These are phyloP conservation scores for Pseudocercospora fuligena DNA, from an alignment of 2,329 filamentous ascomycete species.

Conservation along the genomic window DNA sequence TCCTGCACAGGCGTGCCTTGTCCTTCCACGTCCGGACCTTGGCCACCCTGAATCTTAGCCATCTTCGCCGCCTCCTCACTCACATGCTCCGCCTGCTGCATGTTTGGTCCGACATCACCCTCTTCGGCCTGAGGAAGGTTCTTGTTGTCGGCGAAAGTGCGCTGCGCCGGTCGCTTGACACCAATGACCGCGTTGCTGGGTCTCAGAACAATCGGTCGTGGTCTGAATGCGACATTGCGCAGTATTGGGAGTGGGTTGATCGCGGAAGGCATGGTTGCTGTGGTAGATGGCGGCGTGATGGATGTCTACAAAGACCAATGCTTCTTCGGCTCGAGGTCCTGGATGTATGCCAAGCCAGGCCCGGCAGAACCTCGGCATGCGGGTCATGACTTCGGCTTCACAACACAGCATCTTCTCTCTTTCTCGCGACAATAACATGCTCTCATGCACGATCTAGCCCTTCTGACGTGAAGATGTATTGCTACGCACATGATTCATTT, in stretches of 20 bases:
- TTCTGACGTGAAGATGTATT: background rate
- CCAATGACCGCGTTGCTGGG: conserved; percentile 29
- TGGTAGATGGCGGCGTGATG: background rate
- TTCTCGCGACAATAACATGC: background rate
- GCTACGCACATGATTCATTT: background rate
- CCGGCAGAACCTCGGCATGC: background rate
- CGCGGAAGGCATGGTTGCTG: conserved; percentile 24
- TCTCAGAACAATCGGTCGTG: conserved; percentile 25
- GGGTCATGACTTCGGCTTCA: background rate
- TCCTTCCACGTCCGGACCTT: conserved; percentile 62
- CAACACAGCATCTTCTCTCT: background rate
- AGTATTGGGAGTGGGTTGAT: conserved; percentile 29
- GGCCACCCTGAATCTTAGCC: conserved; percentile 61
- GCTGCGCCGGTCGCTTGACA: conserved; percentile 30
- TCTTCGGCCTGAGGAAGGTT: conserved; percentile 37
- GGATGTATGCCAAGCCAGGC: background rate
- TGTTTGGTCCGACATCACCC: conserved; percentile 52
- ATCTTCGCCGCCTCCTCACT: conserved; percentile 68
- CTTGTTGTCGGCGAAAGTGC: conserved; percentile 38
- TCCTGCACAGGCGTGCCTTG: conserved; percentile 71
- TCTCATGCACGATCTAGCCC: too few relatives aligned
- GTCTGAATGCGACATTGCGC: conserved; percentile 30
- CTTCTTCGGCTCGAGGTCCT: background rate
- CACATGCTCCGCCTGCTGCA: conserved; percentile 62
- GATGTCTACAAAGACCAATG: background rate